Evolutionary conservation across 2,329 filamentous ascomycete species (phyloP), one percentile per base, ranked within the genome.

Genomic region (Exophiala calicioides): DNA sequence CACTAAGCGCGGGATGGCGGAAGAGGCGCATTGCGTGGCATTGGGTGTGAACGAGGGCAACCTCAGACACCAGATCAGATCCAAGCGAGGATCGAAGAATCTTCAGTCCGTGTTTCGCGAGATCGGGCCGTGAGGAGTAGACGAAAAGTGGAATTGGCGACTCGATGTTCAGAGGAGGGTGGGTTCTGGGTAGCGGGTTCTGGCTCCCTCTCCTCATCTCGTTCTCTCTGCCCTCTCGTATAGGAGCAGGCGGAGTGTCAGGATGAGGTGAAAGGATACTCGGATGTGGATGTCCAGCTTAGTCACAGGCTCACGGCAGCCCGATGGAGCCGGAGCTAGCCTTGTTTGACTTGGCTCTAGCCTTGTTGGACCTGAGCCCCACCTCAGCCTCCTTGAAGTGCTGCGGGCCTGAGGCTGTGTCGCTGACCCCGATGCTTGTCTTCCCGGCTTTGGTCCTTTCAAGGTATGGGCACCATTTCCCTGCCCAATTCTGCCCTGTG

Each of bases 381-480:
- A 33, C 27, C 44, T 52, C 49, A 52, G 49, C 44, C 49, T 48
- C 40, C 29, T 18, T n/a, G 24, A 19, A n/a, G n/a, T n/a, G n/a
- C n/a, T n/a, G n/a, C n/a, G n/a, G n/a, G 7, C 16, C 18, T 51
- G 48, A 34, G 42, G 42, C 47, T 40, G 34, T 47, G 42, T 44
- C 34, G 42, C 37, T 32, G 29, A 35, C n/a, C 15, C 13, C 19
- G 18, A 32, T 19, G 35, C 21, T 38, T 27, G 24, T 27, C 35
- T 38, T 27, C 3, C 2, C 39, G 33, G 39, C 32, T 31, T 43
- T 30, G 20, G 45, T 38, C 20, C 5, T 23, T 27, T 7, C 16
- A n/a, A 18, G 41, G 30, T n/a, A n/a, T n/a, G n/a, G n/a, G n/a
- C n/a, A n/a, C n/a, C n/a, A n/a, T n/a, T n/a, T 7, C 24, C 35